These are phyloP conservation scores for Beauveria bassiana DNA, from an alignment of 2,329 filamentous ascomycete species.

Conservation along the genomic window DNA sequence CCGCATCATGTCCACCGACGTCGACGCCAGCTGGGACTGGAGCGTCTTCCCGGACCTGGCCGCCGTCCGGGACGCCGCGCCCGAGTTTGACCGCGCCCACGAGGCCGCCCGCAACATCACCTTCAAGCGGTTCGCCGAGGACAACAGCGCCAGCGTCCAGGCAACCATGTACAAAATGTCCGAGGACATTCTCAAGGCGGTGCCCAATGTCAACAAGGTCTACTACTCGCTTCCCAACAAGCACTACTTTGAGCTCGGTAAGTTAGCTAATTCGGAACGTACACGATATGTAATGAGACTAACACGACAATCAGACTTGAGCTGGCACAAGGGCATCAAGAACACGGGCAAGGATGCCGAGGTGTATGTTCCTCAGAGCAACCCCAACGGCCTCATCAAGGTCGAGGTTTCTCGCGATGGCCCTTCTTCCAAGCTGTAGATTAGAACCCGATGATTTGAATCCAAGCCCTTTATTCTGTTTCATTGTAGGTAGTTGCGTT, in stretches of 20 bases:
- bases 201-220: conserved; percentile 63
- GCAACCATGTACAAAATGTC: conserved; percentile 99
- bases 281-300: conserved; percentile 7
- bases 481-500: background rate
- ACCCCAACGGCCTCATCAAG: conserved; percentile 92
- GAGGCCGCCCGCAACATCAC: conserved; percentile 72
- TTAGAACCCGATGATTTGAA: background rate
- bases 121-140: conserved; percentile 83
- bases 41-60: conserved; percentile 57
- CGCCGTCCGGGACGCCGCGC: conserved; percentile 56
- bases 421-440: conserved; percentile 7
- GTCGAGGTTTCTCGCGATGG: conserved; percentile 65
- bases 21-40: conserved; percentile 86
- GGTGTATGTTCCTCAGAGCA: conserved; percentile 87
- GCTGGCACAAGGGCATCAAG: conserved; percentile 92
- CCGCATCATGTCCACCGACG: conserved; percentile 88
- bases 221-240: conserved; percentile 91
- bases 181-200: conserved; percentile 71
- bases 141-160: conserved; percentile 89
- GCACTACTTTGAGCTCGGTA: conserved; percentile 95
- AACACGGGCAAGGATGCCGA: conserved; percentile 95
- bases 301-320: conserved; percentile 56
- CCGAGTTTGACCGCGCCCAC: conserved; percentile 74
- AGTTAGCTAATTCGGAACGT: conserved; percentile 25
- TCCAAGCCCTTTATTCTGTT: background rate